Conservation (phyloP, 164 flowering plant genomes). For the Macadamia tetraphylla region DNA sequence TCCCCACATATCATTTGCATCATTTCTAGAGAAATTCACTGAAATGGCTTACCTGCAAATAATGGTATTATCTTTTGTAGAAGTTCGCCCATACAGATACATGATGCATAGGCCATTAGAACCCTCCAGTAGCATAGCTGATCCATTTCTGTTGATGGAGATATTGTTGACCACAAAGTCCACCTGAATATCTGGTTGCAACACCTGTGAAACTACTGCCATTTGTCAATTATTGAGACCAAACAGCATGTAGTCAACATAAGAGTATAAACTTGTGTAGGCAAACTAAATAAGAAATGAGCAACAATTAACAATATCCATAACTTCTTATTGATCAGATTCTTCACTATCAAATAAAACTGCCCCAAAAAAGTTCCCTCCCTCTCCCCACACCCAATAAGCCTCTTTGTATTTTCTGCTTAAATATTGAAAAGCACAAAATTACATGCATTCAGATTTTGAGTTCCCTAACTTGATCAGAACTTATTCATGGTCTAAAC, state of each 20-base stretch:
- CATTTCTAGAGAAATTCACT: background rate
- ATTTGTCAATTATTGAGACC: slow-evolving; percentile 3
- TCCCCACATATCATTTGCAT: too few species aligned
- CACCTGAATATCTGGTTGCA: slow-evolving; percentile 49
- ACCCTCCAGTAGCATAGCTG: slow-evolving; percentile 60
- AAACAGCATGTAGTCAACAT: background rate
- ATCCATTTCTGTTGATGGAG: slow-evolving; percentile 64
- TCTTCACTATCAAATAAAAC: too few species aligned
- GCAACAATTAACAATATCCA: background rate
- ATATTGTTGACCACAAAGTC: slow-evolving; percentile 48
- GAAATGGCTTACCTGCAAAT: slow-evolving; percentile 56
- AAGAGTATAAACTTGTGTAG: background rate
- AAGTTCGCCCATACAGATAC: slow-evolving; percentile 61
- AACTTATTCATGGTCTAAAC: too few species aligned
- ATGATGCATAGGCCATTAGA: slow-evolving; percentile 50
- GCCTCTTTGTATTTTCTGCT: too few species aligned
- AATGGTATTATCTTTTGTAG: slow-evolving; percentile 35
- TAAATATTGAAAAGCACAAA: too few species aligned
- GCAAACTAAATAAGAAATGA: background rate
- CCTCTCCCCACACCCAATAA: too few species aligned
- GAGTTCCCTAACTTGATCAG: too few species aligned
- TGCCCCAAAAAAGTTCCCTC: too few species aligned
- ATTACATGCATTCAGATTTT: too few species aligned
- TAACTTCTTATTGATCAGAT: too few species aligned
- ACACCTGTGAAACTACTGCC: slow-evolving; percentile 37